A percentile compares a stretch with the other conserved stretches of the same genome.
These are phyloP conservation scores for Chaetomium sp. DNA, from an alignment of 2,329 filamentous ascomycete species.

Conservation along the genomic window DNA sequence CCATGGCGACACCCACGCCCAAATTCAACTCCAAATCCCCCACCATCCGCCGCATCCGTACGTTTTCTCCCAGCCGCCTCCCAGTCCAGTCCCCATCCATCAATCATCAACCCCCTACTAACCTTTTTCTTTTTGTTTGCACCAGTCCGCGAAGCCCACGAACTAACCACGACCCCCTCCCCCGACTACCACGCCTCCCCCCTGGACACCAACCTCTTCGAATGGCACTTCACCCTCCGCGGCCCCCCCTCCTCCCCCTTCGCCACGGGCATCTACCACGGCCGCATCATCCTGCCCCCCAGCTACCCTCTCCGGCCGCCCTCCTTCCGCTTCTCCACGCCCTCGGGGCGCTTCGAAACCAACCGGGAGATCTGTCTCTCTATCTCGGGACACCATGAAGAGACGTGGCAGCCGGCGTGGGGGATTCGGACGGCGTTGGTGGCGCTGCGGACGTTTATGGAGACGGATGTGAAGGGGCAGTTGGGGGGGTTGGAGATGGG, in stretches of 20 bases:
- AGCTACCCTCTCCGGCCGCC: conserved; percentile 89
- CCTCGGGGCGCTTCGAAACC: conserved; percentile 86
- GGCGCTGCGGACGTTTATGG: conserved; percentile 83
- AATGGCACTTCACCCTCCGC: conserved; percentile 98
- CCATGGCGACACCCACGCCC: conserved; percentile 16
- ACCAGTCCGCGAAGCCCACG: conserved; percentile 80
- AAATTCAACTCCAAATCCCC: conserved; percentile 70
- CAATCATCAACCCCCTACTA: conserved; percentile 23
- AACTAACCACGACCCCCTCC: conserved; percentile 73
- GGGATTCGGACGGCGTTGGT: conserved; percentile 83
- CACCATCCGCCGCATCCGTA: conserved; percentile 78
- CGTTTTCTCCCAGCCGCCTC: conserved; percentile 25
- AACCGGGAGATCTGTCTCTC: conserved; percentile 95
- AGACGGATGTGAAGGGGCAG: conserved; percentile 80
- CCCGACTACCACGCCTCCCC: conserved; percentile 81
- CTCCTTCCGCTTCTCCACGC: conserved; percentile 91
- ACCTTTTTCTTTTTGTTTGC: conserved; percentile 27
- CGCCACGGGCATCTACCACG: conserved; percentile 82
- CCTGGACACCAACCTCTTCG: conserved; percentile 84
- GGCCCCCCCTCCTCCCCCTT: conserved; percentile 80
- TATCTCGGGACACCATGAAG: conserved; percentile 92
- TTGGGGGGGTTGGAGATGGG: conserved; percentile 79
- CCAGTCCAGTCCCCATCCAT: background rate
- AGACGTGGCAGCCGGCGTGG: conserved; percentile 98
- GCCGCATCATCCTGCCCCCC: conserved; percentile 83